A percentile compares a stretch with the other conserved stretches of the same genome.
Evolutionary conservation across 257 asterid species (phyloP).

Genomic region (Nicotiana attenuata): DNA sequence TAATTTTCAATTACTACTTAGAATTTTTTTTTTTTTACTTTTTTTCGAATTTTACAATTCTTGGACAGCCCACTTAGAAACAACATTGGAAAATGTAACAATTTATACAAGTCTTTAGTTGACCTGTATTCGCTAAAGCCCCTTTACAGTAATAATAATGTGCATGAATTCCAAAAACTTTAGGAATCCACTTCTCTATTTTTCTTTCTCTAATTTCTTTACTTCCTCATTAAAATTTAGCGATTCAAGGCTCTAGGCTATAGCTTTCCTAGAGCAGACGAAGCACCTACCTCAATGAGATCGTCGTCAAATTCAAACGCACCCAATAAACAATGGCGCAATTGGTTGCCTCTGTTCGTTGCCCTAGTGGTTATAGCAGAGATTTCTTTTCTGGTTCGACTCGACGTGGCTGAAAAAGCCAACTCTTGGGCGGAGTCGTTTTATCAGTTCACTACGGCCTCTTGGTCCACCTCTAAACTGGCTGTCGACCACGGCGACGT

Average conservation of each 20-base stretch:
- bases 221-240: neutral
- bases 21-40: no score
- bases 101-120: neutral
- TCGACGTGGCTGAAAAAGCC: slow-evolving; percentile 71
- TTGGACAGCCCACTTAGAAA: no score
- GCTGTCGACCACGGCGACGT: neutral
- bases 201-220: neutral
- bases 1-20: no score
- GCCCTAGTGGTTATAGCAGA: slow-evolving; percentile 71
- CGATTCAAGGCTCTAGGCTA: slow-evolving; percentile 1
- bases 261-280: slow-evolving; percentile 18
- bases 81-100: neutral
- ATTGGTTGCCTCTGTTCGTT: slow-evolving; percentile 55
- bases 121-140: neutral
- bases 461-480: neutral
- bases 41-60: no score
- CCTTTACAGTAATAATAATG: neutral
- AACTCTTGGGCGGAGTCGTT: slow-evolving; percentile 95
- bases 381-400: slow-evolving; percentile 71
- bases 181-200: neutral
- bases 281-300: slow-evolving; percentile 19
- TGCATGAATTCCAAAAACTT: neutral
- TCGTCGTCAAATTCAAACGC: slow-evolving; percentile 14
- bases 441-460: slow-evolving; percentile 50
- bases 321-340: slow-evolving; percentile 61